Evolutionary conservation across 164 flowering plant species (phyloP), one percentile per base, ranked within the genome.

Genomic region (Dillenia suffruticosa): DNA sequence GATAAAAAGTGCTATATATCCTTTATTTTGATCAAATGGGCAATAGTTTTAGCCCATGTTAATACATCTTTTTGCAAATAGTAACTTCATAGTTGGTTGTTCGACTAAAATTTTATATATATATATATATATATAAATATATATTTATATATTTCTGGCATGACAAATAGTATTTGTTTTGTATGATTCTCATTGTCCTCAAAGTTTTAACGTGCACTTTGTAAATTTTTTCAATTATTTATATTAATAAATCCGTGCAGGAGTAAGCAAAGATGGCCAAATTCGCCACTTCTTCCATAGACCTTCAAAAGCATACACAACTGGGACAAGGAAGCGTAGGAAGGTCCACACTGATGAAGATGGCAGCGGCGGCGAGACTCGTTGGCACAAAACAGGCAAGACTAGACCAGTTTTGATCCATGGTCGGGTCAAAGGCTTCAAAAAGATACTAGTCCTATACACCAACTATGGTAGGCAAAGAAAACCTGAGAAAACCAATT

Each of bases 361-460:
- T 22, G 97, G 92, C 5, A 84, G 86, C 44, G 96, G 90, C 5
- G 86, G 86, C 43, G 98, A 93, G 60, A 93, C 98, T 3, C 65
- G 98, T 46, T 93, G 98, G 98, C 98, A 93, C 67, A 93, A 93
- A 70, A 93, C 98, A 12, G 98, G 98, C 61, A 90, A 90, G 63
- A 93, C 98, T 0, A 75, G 96, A 62, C 86, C 98, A 7, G 85
- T 93, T 12, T 55, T 75, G 5, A 66, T 58, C 4, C 64, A 57
- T 24, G 89, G 92, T 9, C 62, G 40, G 48, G 63, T 77, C 16
- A 87, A 81, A 55, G 98, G 98, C 5, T 86, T 78, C 82, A 93
- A 93, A 72, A 92, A 92, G 72, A 92, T 92, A 45, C 77, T 92
- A 8, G 98, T 92, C 40, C 89, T 92, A 15, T 93, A 93, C 82